A percentile compares a stretch with the other conserved stretches of the same genome.
Conservation (phyloP, 352 stramenopile genomes). For the Phytophthora syringae region DNA sequence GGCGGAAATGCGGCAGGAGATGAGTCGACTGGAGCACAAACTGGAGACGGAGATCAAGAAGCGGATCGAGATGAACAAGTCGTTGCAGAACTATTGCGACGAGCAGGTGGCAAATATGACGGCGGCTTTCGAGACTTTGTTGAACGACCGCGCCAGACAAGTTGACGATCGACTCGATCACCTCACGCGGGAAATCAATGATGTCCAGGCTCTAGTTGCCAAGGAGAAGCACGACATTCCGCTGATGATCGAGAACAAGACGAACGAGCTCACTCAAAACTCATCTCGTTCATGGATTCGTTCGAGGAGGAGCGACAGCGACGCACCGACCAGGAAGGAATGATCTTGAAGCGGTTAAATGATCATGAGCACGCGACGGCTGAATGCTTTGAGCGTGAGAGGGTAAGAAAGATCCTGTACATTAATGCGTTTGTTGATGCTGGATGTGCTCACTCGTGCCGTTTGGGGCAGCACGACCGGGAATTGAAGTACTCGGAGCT, state of each 20-base stretch:
- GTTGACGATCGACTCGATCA: constrained; percentile 72
- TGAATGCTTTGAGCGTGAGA: constrained; percentile 77
- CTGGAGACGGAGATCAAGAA: constrained; percentile 94
- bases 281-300: constrained; percentile 89
- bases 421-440: background rate
- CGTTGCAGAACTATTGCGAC: constrained; percentile 90
- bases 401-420: constrained; percentile 31
- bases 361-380: constrained; percentile 82
- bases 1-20: constrained; percentile 93
- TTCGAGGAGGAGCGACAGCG: constrained; percentile 89
- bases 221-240: constrained; percentile 91
- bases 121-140: constrained; percentile 72
- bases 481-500: constrained; percentile 69
- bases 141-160: constrained; percentile 80
- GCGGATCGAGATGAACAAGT: constrained; percentile 95
- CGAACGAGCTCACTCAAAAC: constrained; percentile 88
- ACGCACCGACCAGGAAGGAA: constrained; percentile 84
- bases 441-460: background rate
- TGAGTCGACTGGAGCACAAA: constrained; percentile 90
- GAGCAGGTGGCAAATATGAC: constrained; percentile 91
- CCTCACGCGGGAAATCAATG: constrained; percentile 83
- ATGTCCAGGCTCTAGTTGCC: constrained; percentile 82
- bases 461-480: constrained; percentile 26
- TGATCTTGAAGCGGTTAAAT: constrained; percentile 92
- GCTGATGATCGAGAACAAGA: constrained; percentile 89